Evolutionary conservation across 163 green algal species (phyloP).

Genomic region (Picocystis sp.): DNA sequence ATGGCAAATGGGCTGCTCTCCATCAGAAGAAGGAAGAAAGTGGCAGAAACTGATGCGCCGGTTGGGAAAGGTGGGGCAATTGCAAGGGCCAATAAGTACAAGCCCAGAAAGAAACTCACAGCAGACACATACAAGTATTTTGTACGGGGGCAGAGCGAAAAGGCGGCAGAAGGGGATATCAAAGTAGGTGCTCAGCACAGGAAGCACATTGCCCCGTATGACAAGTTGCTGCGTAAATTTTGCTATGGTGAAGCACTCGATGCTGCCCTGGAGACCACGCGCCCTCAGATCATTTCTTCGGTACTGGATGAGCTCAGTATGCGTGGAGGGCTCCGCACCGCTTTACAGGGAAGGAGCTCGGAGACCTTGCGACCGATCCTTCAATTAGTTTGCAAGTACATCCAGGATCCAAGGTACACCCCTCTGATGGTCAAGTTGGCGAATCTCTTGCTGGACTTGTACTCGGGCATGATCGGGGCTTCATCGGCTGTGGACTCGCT

Average conservation of each 20-base stretch:
- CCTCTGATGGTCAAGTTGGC: conserved; percentile 27
- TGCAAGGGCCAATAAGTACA: not conserved
- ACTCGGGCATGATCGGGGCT: conserved; percentile 30
- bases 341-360: conserved; percentile 39
- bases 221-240: conserved; percentile 63
- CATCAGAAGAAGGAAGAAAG: conserved; percentile 41
- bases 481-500: conserved; percentile 18
- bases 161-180: conserved; percentile 35
- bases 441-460: conserved; percentile 47
- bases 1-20: conserved; percentile 62
- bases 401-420: conserved; percentile 39
- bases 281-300: conserved; percentile 45
- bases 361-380: conserved; percentile 44
- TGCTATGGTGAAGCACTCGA: conserved; percentile 59
- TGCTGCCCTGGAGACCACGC: conserved; percentile 37
- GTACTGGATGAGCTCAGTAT: conserved; percentile 66
- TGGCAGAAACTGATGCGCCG: conserved; percentile 2
- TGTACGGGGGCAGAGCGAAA: conserved; percentile 44
- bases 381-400: conserved; percentile 27
- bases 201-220: conserved; percentile 40
- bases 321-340: conserved; percentile 36
- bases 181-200: conserved; percentile 24
- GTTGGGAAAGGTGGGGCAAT: not conserved
- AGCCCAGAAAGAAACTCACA: conserved; percentile 22
- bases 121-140: conserved; percentile 72